Base-by-base conservation (phyloP, 108 stramenopile genomes). In the Cyclostephanos tholiformis region DNA sequence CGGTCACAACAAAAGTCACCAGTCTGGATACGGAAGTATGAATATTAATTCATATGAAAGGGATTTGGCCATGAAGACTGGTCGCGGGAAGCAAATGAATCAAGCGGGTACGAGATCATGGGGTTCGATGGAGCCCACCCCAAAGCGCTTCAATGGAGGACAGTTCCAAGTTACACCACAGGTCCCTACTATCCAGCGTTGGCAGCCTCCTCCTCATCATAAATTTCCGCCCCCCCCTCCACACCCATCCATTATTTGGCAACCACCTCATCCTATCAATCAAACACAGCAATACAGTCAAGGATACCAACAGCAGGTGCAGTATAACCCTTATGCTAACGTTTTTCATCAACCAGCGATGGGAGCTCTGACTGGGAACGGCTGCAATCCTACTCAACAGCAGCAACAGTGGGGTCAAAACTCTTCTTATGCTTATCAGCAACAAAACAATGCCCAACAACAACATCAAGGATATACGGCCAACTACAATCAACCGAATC, bases 111-210 rank as follows among this genome's bases (percentile, higher is more conserved):
- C 91, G 19, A 72, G 93, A 65, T 66, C 90, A 9, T 94, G 93
- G 93, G 93, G 93, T 39, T 80, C 93, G 13, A 90, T 91, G 88
- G 93, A 91, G 69, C 93, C 93, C 16, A 82, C 83, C 20, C 87
- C 86, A 43, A 94, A 91, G 71, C 77, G 82, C 44, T 82, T 56
- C 25, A 22, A 49, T 25, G 52, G 48, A 27, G 43, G 32, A 36
- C 50, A 58, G 20, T 55, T 55, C 11, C 53, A 53, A 13, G 48
- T 59, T 58, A 64, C 63, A 38, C 78, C 73, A 51, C 74, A 84
- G 32, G 50, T 82, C 65, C 76, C 78, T 57, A 67, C 74, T 29
- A 66, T 69, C 55, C 65, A 90, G 83, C 80, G 76, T 30, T 82
- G 84, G 80, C 72, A 82, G 43, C 46, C 80, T 69, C 67, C 67